Evolutionary conservation across 768 basidiomycete genomes (phyloP).

Genomic region (Hericium erinaceus): DNA sequence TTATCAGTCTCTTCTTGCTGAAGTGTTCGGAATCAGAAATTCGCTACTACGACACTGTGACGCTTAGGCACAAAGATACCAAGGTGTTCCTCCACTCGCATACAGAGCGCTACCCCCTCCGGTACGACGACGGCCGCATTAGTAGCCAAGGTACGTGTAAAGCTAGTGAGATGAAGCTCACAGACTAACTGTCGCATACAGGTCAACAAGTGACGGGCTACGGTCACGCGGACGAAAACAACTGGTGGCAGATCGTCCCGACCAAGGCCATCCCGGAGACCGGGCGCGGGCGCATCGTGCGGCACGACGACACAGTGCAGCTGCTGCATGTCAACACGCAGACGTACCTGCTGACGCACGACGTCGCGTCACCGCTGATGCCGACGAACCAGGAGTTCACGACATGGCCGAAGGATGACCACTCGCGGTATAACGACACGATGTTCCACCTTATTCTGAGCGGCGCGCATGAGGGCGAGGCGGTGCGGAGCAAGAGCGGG

Average conservation of each 20-base stretch:
- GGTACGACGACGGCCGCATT: conserved; percentile 92
- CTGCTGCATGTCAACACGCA: conserved; percentile 83
- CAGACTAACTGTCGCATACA: conserved; percentile 19
- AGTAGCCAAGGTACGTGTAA: conserved; percentile 68
- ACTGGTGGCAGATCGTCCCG: conserved; percentile 91
- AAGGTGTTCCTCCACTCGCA: conserved; percentile 95
- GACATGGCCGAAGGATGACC: conserved; percentile 76
- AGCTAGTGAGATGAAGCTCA: not conserved
- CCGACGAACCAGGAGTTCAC: conserved; percentile 99
- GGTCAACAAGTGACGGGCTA: conserved; percentile 97
- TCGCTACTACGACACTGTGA: conserved; percentile 84
- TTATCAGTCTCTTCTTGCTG: not conserved
- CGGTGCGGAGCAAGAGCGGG: conserved; percentile 90
- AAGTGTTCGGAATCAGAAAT: conserved; percentile 50
- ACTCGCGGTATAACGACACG: conserved; percentile 76
- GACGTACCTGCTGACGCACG: conserved; percentile 82
- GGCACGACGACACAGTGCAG: conserved; percentile 82
- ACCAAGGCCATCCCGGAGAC: conserved; percentile 92
- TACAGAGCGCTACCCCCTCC: conserved; percentile 79
- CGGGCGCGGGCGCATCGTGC: conserved; percentile 87
- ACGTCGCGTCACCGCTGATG: conserved; percentile 95
- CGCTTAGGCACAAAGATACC: conserved; percentile 84
- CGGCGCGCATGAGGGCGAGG: conserved; percentile 67
- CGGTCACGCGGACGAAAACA: conserved; percentile 89
- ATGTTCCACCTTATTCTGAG: conserved; percentile 71